phyloP scores from a whole-genome alignment of 805 yeast genomes.

The Ogataea corticis region DNA sequence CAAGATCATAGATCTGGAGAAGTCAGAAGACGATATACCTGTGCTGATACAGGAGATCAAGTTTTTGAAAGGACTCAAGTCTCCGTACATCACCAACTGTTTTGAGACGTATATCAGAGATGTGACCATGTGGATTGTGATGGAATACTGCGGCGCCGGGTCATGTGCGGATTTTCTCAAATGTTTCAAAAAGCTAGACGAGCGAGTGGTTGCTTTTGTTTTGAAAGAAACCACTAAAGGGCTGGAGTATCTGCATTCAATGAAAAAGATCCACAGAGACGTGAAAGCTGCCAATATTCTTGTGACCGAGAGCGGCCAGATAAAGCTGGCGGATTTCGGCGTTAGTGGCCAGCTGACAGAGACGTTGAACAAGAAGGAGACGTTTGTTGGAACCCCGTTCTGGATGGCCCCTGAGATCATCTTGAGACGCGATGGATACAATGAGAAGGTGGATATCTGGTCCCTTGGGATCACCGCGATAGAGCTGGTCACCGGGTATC shows the following conservation, averaged over 20 bases:
- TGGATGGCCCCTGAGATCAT: constrained; percentile 99
- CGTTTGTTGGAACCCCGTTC: constrained; percentile 93
- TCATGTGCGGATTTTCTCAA: constrained; percentile 78
- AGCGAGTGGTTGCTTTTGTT: constrained; percentile 61
- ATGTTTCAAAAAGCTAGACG: constrained; percentile 53
- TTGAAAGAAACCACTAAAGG: constrained; percentile 68
- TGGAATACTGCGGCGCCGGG: constrained; percentile 97
- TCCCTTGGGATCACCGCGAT: constrained; percentile 90
- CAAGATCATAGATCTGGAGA: constrained; percentile 83
- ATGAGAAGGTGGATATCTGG: constrained; percentile 93
- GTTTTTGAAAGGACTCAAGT: constrained; percentile 64
- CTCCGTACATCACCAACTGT: constrained; percentile 68
- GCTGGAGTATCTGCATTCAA: constrained; percentile 70
- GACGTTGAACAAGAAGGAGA: constrained; percentile 53
- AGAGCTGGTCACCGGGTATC: constrained; percentile 79
- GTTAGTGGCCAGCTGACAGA: constrained; percentile 79
- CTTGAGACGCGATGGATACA: constrained; percentile 54
- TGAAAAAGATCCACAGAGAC: constrained; percentile 83
- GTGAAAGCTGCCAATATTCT: constrained; percentile 88
- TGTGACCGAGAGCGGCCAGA: constrained; percentile 63
- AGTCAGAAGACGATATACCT: constrained; percentile 71
- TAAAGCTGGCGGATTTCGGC: constrained; percentile 92
- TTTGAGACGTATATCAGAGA: constrained; percentile 64
- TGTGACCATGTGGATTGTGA: constrained; percentile 78
- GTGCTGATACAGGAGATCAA: constrained; percentile 75